Evolutionary conservation across 805 yeast genomes (phyloP), one percentile per base, ranked within the genome.

Genomic region (Kuraishia piskuri): DNA sequence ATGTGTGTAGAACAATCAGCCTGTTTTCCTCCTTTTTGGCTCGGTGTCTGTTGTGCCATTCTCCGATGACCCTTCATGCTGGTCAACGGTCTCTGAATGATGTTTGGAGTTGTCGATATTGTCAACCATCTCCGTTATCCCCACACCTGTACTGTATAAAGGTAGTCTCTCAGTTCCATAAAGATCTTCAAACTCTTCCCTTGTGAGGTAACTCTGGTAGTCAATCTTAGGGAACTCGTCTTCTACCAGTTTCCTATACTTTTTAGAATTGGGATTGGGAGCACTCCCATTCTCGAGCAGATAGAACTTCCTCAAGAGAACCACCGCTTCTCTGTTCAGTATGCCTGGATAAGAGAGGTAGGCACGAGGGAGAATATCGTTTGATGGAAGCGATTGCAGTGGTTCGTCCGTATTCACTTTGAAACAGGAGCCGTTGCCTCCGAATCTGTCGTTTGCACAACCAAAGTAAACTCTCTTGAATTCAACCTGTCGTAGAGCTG

Each of bases 401-500:
- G 66, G 62, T 5, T 54, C 52, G 53, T 82, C 87, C 2, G 65
- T 61, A 58, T 84, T 79, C 1, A 89, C 75, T 10, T 75, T 69
- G 25, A 90, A 67, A 1, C 92, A 94, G 0, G 96, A 84, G 0
- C 98, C 98, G 66, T 91, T 91, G 0, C 99, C 98, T 0, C 99
- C 99, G 70, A 94, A 94, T 49, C 98, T 70, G 57, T 92, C 98
- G 65, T 94, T 94, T 0, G 90, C 94, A 63, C 97, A 91, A 0
- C 99, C 98, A 62, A 89, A 94, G 49, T 83, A 83, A 1, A 92
- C 96, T 46, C 74, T 72, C 26, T 80, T 68, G 10, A 94, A 81
- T 1, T 86, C 85, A 49, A 91, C 66, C 60, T 94, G 99, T 55
- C 91, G 77, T 46, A 94, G 69, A 2, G 96, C 90, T 46, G 94